Evolutionary conservation across 495 filamentous ascomycete species (phyloP), one percentile per base, ranked within the genome.

Genomic region (Trichodelitschia bisporula): DNA sequence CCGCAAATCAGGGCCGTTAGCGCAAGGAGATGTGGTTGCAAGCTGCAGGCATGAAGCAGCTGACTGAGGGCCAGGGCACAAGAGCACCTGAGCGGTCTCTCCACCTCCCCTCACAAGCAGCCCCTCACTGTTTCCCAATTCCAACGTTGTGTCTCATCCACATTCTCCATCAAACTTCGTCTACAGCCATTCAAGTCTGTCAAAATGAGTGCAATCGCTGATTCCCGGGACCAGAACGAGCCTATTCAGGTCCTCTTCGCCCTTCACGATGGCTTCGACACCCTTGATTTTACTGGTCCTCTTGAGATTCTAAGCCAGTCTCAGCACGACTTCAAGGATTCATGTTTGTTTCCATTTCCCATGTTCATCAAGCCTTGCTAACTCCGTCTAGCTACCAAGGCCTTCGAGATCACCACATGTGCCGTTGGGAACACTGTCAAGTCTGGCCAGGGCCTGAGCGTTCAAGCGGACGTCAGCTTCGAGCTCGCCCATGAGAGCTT

Each of bases 281-380:
- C 58, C 17, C 46, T 77, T 43, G 72, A 77, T 55, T 67, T 74
- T 39, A 54, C 60, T 18, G 72, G 69, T 13, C 69, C 72, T 14
- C 54, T 76, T 26, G 70, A 77, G 47, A 57, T 70, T 36, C 53
- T 78, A 30, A 55, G 45, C 35, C 50, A 49, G 19, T 64, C 69
- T 38, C 55, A 53, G 31, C 68, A 75, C 37, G 60, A 75, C 30
- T 51, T 55, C 31, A 60, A 65, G 35, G 67, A 75, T 38, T 50
- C 58, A 15, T 50, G 71, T 74, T 3, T 25, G 13, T 11, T 17
- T 3, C 15, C n/a, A n/a, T n/a, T n/a, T n/a, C n/a, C n/a, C n/a
- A n/a, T n/a, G n/a, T n/a, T n/a, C n/a, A 13, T 14, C 10, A 10
- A 36, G 15, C 24, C 26, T 11, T 8, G 18, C 30, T 19, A 16